Base-by-base conservation (phyloP, 345 rosid species). In the Lumnitzera racemosa region DNA sequence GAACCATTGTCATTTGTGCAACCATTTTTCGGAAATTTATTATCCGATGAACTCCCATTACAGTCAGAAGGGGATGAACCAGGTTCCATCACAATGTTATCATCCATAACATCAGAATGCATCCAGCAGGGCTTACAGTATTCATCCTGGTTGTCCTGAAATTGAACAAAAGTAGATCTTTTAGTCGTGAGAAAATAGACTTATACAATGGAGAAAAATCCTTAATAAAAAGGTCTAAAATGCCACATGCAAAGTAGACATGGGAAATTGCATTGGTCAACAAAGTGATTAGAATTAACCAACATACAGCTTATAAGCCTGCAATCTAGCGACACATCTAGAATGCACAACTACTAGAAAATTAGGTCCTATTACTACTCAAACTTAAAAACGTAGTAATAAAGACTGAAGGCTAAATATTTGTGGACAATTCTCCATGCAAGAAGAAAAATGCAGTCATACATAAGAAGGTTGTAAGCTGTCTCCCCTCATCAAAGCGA, bases 81-180 rank as follows among this genome's bases (percentile, higher is more conserved):
- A 54, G 80, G 81, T 76, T 89, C 91, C 96, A 89, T 81, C 74
- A 75, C 78, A 65, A 89, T 66, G 70, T 92, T 92, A 78, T 89
- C 98, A 67, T 92, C 96, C 96, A 92, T 92, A 62, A 92, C 75
- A 64, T 92, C 96, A 0, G 91, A 72, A 70, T 92, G 98, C 76
- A 87, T 80, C 98, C 96, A 92, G 61, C 88, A 82, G 53, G 84
- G 87, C 56, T 81, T 87, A 49, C 65, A 55, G 49, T 47, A 69
- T 68, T 70, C 74, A 16, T 65, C 58, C 13, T 61, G 16, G 61
- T 72, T 78, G 63, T 82, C 85, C 95, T 90, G 71, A 57, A 65
- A 69, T 56, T 24, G 67, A 59, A 71, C 4, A 62, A 46, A 70
- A 56, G 20, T 52, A 58, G 64, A 56, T n/a, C 14, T 25, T 36